These are phyloP conservation scores for Penicillium sumatraense DNA, from an alignment of 2,329 filamentous ascomycete genomes.

Conservation along the genomic window DNA sequence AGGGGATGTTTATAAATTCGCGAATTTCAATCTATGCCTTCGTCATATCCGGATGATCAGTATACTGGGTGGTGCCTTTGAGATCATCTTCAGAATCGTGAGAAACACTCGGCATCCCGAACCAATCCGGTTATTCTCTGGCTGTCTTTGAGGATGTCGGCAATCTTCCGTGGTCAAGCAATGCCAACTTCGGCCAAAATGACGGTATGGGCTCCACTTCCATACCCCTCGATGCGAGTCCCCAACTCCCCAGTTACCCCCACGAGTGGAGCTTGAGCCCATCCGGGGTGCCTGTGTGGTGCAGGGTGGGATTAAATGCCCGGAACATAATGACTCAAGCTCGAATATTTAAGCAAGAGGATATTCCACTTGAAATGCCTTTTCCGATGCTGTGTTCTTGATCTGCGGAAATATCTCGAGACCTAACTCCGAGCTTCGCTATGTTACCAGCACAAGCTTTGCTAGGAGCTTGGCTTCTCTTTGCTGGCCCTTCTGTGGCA, in stretches of 20 bases:
- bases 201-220: slow-evolving; percentile 1
- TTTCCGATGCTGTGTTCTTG: neutral
- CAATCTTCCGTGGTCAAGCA: neutral
- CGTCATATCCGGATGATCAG: neutral
- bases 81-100: neutral
- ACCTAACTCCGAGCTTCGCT: neutral
- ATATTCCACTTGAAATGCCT: neutral
- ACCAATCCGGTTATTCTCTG: neutral
- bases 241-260: slow-evolving; percentile 3
- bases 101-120: neutral
- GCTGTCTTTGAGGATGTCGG: neutral
- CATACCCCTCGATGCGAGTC: slow-evolving; percentile 2
- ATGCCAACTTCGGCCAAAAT: slow-evolving; percentile 1
- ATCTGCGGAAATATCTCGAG: neutral
- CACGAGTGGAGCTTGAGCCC: slow-evolving; percentile 10
- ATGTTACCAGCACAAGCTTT: slow-evolving; percentile 10
- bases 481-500: slow-evolving; percentile 5
- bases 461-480: slow-evolving; percentile 11
- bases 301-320: slow-evolving; percentile 2
- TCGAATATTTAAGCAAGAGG: neutral
- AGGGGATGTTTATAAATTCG: neutral
- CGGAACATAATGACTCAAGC: neutral
- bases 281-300: slow-evolving; percentile 3
- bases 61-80: neutral
- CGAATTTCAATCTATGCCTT: neutral